Conservation (phyloP, 139 green algal genomes). For the Auxenochlorella pyrenoidosa region DNA sequence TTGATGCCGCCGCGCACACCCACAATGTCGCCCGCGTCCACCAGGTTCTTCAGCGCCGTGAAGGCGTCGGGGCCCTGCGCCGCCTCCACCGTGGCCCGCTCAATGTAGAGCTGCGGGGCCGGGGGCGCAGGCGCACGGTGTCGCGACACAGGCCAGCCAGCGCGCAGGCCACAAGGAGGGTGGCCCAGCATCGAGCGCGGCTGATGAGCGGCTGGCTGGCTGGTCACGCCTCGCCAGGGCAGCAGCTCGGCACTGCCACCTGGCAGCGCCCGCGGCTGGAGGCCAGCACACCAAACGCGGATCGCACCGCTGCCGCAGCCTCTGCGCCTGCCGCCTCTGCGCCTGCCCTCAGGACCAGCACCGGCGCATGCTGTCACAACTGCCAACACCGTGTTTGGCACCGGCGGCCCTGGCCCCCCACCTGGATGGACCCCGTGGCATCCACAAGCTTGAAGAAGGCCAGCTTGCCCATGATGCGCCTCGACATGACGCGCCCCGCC, state of each 20-base stretch:
- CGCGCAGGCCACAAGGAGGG: not conserved
- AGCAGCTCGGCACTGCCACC: too few relatives aligned
- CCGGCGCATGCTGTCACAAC: too few relatives aligned
- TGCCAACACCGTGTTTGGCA: too few relatives aligned
- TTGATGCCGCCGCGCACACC: constrained; percentile 69
- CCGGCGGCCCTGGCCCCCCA: constrained; percentile 62
- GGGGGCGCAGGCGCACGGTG: not conserved
- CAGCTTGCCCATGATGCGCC: constrained; percentile 97
- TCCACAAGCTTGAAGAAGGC: constrained; percentile 94
- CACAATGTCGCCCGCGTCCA: constrained; percentile 74
- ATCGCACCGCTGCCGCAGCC: too few relatives aligned
- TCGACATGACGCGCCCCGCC: constrained; percentile 89
- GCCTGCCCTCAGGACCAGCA: too few relatives aligned
- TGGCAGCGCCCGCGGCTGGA: too few relatives aligned
- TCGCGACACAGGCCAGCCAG: not conserved
- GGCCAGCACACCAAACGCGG: too few relatives aligned
- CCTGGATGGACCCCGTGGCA: constrained; percentile 87
- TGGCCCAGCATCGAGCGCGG: too few relatives aligned
- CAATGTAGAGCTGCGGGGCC: constrained; percentile 38
- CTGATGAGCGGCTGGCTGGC: too few relatives aligned
- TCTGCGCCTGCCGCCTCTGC: too few relatives aligned
- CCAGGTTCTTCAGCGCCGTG: constrained; percentile 73
- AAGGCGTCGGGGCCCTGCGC: constrained; percentile 65
- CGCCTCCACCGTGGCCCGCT: constrained; percentile 64
- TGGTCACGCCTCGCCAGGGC: not conserved